Conservation (phyloP, 2,329 filamentous ascomycete genomes). For the Sclerotinia subarctica region DNA sequence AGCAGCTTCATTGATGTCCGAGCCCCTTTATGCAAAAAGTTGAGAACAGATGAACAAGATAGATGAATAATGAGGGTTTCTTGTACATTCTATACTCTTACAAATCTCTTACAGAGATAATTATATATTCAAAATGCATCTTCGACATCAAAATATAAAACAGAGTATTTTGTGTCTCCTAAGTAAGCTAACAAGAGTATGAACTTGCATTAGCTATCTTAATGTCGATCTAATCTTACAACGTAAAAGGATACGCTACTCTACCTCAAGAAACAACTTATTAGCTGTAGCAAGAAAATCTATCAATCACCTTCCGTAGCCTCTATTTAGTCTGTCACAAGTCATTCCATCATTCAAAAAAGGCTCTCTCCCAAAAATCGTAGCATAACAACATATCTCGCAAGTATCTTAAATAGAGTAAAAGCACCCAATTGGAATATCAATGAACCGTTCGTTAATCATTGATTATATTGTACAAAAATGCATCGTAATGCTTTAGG, state of each 20-base stretch:
- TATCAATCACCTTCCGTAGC: no score
- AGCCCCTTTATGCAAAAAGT: slow-evolving; percentile 13
- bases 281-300: no score
- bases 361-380: not conserved
- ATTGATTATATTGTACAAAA: not conserved
- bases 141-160: not conserved
- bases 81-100: not conserved
- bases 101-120: not conserved
- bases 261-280: not conserved
- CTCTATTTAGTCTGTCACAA: not conserved
- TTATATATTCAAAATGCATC: not conserved
- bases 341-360: not conserved
- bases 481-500: not conserved
- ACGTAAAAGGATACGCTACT: not conserved
- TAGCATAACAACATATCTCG: no score
- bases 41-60: not conserved
- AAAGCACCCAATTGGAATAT: not conserved
- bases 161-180: not conserved
- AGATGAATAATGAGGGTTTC: no score
- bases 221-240: no score
- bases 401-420: not conserved
- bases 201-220: not conserved
- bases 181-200: not conserved
- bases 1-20: not conserved
- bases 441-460: not conserved